Evolutionary conservation across 2,329 filamentous ascomycete species (phyloP).

Genomic region (Ramularia endophylla): DNA sequence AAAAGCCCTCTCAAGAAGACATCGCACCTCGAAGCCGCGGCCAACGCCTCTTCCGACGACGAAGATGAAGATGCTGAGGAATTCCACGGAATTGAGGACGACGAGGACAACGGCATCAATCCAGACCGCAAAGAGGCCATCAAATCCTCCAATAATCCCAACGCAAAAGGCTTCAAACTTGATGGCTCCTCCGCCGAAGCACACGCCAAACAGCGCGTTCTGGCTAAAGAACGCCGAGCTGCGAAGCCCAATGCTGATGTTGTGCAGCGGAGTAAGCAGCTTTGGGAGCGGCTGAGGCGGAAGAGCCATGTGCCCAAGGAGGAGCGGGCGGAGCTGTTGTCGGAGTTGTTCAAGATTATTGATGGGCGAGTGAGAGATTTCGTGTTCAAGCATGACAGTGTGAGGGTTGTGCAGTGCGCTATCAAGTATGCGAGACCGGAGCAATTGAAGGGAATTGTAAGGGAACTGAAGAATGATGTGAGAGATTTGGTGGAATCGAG

Average conservation of each 20-base stretch:
- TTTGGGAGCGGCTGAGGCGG: constrained; percentile 88
- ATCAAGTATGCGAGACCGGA: constrained; percentile 88
- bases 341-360: constrained; percentile 86
- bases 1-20: too few species aligned
- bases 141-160: constrained; percentile 11
- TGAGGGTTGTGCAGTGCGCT: constrained; percentile 93
- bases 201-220: constrained; percentile 85
- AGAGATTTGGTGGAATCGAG: constrained; percentile 82
- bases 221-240: constrained; percentile 82
- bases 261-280: constrained; percentile 83
- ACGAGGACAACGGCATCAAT: constrained; percentile 11
- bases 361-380: constrained; percentile 90
- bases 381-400: constrained; percentile 96
- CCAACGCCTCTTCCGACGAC: constrained; percentile 18
- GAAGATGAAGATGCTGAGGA: constrained; percentile 16
- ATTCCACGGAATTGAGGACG: constrained; percentile 4
- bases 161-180: constrained; percentile 30
- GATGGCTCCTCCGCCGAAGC: constrained; percentile 73
- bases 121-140: constrained; percentile 9
- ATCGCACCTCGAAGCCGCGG: constrained; percentile 24
- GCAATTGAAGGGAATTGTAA: constrained; percentile 79
- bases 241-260: constrained; percentile 90
- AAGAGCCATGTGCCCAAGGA: constrained; percentile 91
- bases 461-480: constrained; percentile 80
- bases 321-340: constrained; percentile 78